Conservation (phyloP, 2,329 filamentous ascomycete species). For the Diaporthe nobilis region DNA sequence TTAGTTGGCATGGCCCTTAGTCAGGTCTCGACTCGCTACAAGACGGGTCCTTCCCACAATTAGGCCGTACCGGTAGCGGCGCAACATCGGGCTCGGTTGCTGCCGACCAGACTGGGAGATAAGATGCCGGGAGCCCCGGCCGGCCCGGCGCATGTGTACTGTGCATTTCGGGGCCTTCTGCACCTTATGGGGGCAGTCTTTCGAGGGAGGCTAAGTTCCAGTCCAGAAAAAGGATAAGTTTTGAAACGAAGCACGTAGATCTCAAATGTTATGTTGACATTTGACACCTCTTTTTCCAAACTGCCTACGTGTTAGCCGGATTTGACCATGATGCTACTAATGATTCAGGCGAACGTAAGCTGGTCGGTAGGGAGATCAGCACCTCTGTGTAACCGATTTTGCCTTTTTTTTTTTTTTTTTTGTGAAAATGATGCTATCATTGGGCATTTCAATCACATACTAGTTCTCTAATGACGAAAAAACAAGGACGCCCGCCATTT, state of each 20-base stretch:
- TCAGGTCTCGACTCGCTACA: slow-evolving; percentile 8
- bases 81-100: slow-evolving; percentile 9
- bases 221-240: background rate
- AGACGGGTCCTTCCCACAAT: background rate
- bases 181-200: background rate
- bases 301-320: background rate
- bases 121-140: slow-evolving; percentile 17
- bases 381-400: background rate
- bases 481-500: too few species aligned
- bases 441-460: background rate
- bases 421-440: background rate
- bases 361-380: background rate
- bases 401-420: background rate
- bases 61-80: background rate
- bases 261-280: background rate
- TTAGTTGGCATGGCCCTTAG: background rate
- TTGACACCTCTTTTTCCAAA: background rate
- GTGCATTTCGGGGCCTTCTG: background rate
- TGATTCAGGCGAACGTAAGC: background rate
- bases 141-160: slow-evolving; percentile 1
- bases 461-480: too few species aligned
- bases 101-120: background rate
- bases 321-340: background rate
- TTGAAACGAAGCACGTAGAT: background rate
- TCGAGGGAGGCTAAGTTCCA: rapidly evolving